Evolutionary conservation across 2,329 filamentous ascomycete species (phyloP).

Genomic region (Keithomyces neogunnii): DNA sequence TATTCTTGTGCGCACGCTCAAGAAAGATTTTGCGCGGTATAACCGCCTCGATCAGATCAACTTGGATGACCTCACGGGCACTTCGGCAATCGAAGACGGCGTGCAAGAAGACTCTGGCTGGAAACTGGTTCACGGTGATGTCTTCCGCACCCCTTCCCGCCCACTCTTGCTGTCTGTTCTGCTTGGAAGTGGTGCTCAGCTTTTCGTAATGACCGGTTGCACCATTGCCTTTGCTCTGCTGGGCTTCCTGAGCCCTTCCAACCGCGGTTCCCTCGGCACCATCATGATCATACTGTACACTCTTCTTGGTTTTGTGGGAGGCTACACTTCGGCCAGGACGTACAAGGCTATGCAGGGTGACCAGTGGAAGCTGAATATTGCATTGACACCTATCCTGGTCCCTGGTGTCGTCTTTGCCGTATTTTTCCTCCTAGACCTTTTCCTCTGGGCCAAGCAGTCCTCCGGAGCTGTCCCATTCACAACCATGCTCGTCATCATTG

Average conservation of each 20-base stretch:
- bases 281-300: conserved; percentile 93
- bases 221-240: conserved; percentile 91
- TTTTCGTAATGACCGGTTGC: conserved; percentile 95
- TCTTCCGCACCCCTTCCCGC: conserved; percentile 80
- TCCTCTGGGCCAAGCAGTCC: conserved; percentile 88
- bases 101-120: conserved; percentile 97
- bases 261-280: conserved; percentile 86
- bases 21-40: conserved; percentile 94
- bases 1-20: conserved; percentile 79
- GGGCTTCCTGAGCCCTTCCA: conserved; percentile 91
- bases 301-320: conserved; percentile 82
- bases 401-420: conserved; percentile 76
- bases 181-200: conserved; percentile 86
- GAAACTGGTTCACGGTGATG: conserved; percentile 96
- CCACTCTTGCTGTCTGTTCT: conserved; percentile 80
- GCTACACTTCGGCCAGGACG: conserved; percentile 79
- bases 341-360: conserved; percentile 95
- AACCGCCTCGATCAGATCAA: conserved; percentile 89
- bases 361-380: conserved; percentile 89
- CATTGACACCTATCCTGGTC: conserved; percentile 75
- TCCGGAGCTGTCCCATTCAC: conserved; percentile 93
- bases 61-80: conserved; percentile 79
- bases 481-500: conserved; percentile 89
- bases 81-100: conserved; percentile 74
- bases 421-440: conserved; percentile 93